Conservation (phyloP, 1,284 basidiomycete genomes). For the Xerocomus nothofagi region DNA sequence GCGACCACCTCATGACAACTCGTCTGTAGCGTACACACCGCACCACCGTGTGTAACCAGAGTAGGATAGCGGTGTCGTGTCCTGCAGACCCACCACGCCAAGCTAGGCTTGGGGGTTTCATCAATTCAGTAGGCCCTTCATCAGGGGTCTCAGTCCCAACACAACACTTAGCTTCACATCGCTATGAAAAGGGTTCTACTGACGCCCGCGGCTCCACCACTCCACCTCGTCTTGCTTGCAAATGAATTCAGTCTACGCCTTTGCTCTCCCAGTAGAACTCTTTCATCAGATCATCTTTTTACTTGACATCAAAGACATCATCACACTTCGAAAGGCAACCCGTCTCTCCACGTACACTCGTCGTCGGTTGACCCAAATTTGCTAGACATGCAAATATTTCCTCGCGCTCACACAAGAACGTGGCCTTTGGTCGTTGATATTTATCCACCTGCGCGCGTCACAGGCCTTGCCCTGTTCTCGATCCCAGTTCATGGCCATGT, state of each 20-base stretch:
- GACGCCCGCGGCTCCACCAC: too few relatives aligned
- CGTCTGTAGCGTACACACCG: too few relatives aligned
- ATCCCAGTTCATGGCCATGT: constrained; percentile 15
- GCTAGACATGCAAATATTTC: constrained; percentile 21
- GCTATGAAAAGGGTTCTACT: too few relatives aligned
- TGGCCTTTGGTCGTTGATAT: constrained; percentile 15
- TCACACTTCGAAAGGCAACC: constrained; percentile 21
- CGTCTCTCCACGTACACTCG: too few relatives aligned
- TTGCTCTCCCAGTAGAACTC: constrained; percentile 23
- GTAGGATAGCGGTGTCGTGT: too few relatives aligned
- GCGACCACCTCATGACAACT: too few relatives aligned
- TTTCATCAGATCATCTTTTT: constrained; percentile 13
- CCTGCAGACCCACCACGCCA: too few relatives aligned
- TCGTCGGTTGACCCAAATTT: neutral
- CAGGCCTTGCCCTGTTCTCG: constrained; percentile 21
- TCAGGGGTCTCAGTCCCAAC: neutral
- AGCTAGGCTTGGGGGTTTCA: too few relatives aligned
- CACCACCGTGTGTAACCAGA: too few relatives aligned
- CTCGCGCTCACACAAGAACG: constrained; percentile 13
- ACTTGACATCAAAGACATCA: constrained; percentile 17
- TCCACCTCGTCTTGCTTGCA: neutral
- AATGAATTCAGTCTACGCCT: neutral
- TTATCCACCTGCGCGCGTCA: constrained; percentile 6
- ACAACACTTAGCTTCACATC: too few relatives aligned
- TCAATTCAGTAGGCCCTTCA: too few relatives aligned